Conservation (phyloP, 2,329 filamentous ascomycete genomes). For the Arthrinium puccinioides region DNA sequence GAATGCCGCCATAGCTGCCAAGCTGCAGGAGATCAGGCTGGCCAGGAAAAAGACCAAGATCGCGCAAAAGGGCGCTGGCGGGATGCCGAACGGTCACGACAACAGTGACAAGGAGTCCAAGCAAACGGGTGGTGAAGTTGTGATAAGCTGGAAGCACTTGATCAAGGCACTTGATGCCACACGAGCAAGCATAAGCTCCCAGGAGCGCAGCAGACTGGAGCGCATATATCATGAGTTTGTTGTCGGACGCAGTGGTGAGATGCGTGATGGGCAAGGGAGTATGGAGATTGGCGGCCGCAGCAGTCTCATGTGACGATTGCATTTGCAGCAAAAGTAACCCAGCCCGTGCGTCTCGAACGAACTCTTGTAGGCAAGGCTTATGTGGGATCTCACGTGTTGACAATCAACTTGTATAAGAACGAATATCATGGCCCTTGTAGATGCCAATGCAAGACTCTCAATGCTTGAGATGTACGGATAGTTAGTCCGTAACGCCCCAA, state of each 20-base stretch:
- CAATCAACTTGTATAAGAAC: no score
- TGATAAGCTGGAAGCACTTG: conserved; percentile 80
- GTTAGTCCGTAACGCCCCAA: no score
- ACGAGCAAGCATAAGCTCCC: conserved; percentile 70
- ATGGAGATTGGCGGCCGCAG: conserved; percentile 89
- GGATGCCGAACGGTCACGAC: conserved; percentile 16
- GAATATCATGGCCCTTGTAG: no score
- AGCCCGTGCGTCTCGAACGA: no score
- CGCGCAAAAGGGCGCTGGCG: conserved; percentile 25
- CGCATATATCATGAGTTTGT: conserved; percentile 92
- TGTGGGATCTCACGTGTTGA: no score
- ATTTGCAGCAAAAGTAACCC: no score
- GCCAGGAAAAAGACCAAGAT: conserved; percentile 58
- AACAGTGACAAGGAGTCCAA: conserved; percentile 25
- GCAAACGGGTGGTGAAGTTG: conserved; percentile 56
- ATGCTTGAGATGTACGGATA: no score
- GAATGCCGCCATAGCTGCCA: conserved; percentile 70
- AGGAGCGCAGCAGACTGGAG: conserved; percentile 67
- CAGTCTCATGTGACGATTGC: conserved; percentile 69
- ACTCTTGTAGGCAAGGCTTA: no score
- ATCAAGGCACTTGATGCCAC: conserved; percentile 70
- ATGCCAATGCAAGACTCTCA: no score
- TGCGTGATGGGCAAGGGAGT: conserved; percentile 86
- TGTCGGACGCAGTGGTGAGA: conserved; percentile 84
- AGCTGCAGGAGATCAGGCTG: conserved; percentile 71